Evolutionary conservation across 768 basidiomycete species (phyloP), one percentile per base, ranked within the genome.

Genomic region (Russula griseocarnosa): DNA sequence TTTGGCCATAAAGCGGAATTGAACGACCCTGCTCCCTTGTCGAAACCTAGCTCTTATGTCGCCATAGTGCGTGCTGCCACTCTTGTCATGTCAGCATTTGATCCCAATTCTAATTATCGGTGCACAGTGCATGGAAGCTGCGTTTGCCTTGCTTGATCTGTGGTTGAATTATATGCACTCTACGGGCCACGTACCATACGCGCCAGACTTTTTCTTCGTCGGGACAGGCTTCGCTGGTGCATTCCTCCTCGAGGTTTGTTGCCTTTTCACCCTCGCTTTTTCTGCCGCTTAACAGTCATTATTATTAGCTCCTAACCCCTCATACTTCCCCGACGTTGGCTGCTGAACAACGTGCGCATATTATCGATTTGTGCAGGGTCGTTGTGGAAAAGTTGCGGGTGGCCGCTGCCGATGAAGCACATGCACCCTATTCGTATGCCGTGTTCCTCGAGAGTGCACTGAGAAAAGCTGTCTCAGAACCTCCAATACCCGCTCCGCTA

Each of bases 401-500:
- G 4, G 57, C 66, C 5, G 49, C 67, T 11, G 60, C 60, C 3
- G 68, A 69, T 34, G 62, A 63, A 0, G 28, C 61, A 4, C 68
- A 69, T 24, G 16, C 55, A 22, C 52, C 67, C 5, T 47, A 60
- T 9, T 60, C 62, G 9, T 67, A 68, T 38, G 57, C 67, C 3
- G 42, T 51, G 3, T 68, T 68, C 55, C 58, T 68, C n/a, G 62
- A 63, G 28, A 18, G 24, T 6, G 56, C 62, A 5, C 59, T 68
- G 34, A 11, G 34, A n/a, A 67, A 55, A 16, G 65, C 55, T 3
- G 26, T 55, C 2, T 18, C n/a, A 1, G 56, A 66, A 6, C 65
- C 61, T 11, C 65, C 61, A 14, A 47, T 49, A 16, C 62, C 65
- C 14, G 44, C 65, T 69, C 24, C 74, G 77, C 16, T 82, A 79